Percentiles rank a stretch among this genome's conserved stretches.
phyloP scores from a whole-genome alignment of 805 yeast species.

The Cyberlindnera amylophila region DNA sequence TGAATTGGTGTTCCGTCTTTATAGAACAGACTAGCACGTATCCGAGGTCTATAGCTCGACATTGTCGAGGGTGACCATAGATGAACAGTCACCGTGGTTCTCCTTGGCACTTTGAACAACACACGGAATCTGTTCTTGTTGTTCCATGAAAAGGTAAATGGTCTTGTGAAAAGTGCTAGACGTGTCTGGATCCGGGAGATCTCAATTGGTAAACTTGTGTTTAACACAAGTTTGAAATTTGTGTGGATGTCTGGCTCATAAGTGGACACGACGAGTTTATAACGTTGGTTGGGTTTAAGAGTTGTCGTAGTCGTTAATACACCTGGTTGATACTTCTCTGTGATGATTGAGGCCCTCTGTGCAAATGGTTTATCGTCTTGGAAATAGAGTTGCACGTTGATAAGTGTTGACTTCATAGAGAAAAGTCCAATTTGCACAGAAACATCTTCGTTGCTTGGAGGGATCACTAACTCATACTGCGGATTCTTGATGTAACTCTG shows the following conservation, averaged over 20 bases:
- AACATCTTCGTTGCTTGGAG: slow-evolving; percentile 21
- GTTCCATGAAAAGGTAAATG: slow-evolving; percentile 35
- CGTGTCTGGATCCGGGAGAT: slow-evolving; percentile 25
- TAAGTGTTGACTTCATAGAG: slow-evolving; percentile 26
- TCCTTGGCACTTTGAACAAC: slow-evolving; percentile 21
- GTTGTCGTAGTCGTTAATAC: slow-evolving; percentile 22
- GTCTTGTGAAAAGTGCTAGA: slow-evolving; percentile 34
- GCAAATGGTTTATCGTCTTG: slow-evolving; percentile 31
- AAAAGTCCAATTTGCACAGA: slow-evolving; percentile 22
- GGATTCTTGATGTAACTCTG: slow-evolving; percentile 51
- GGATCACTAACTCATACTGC: slow-evolving; percentile 39
- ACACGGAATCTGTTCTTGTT: slow-evolving; percentile 37
- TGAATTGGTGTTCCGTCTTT: slow-evolving; percentile 28
- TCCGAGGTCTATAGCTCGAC: slow-evolving; percentile 40
- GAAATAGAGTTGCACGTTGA: slow-evolving; percentile 45
- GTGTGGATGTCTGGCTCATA: slow-evolving; percentile 32
- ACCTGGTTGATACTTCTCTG: slow-evolving; percentile 34
- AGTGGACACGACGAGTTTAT: slow-evolving; percentile 45
- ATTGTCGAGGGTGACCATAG: slow-evolving; percentile 11
- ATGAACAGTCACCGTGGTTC: slow-evolving; percentile 23
- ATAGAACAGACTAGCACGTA: slow-evolving; percentile 43
- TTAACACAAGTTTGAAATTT: slow-evolving; percentile 32
- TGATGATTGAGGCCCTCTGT: slow-evolving; percentile 30
- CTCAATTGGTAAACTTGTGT: slow-evolving; percentile 20
- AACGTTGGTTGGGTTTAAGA: slow-evolving; percentile 33